These are phyloP conservation scores for Nosema muscidifuracis DNA, from an alignment of 371 early-diverging fungal genomes.

Conservation along the genomic window DNA sequence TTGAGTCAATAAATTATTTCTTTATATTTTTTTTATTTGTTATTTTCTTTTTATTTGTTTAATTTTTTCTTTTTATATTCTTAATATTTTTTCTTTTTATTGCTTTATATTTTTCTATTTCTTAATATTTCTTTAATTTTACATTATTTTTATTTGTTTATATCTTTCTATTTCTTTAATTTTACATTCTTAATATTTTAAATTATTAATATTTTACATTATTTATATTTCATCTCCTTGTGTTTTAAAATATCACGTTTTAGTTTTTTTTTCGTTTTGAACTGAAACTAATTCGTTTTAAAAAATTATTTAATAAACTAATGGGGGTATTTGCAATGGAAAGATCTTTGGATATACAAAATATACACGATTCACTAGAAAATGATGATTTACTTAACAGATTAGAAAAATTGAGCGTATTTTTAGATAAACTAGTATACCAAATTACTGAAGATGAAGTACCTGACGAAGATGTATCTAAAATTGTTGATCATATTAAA, in stretches of 20 bases:
- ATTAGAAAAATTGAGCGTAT: conserved; percentile 14
- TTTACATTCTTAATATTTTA: no score
- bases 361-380: not conserved
- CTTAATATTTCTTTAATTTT: no score
- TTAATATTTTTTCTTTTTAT: no score
- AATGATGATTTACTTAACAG: conserved; percentile 9
- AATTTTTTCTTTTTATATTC: no score
- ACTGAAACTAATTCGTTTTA: not conserved
- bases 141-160: no score
- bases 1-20: no score
- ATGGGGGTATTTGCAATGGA: not conserved
- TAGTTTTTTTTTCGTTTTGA: not conserved
- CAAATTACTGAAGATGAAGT: not conserved
- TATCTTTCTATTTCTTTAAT: no score
- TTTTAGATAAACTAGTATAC: not conserved
- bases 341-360: not conserved
- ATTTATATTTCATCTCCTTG: not conserved
- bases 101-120: no score
- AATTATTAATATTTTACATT: not conserved
- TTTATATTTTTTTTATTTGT: no score
- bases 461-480: not conserved
- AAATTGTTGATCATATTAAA: not conserved
- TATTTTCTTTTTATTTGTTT: no score
- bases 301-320: not conserved
- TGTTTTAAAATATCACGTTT: not conserved